These are phyloP conservation scores for Cutaneotrichosporon sp. DNA, from an alignment of 1,284 basidiomycete genomes.

Conservation along the genomic window DNA sequence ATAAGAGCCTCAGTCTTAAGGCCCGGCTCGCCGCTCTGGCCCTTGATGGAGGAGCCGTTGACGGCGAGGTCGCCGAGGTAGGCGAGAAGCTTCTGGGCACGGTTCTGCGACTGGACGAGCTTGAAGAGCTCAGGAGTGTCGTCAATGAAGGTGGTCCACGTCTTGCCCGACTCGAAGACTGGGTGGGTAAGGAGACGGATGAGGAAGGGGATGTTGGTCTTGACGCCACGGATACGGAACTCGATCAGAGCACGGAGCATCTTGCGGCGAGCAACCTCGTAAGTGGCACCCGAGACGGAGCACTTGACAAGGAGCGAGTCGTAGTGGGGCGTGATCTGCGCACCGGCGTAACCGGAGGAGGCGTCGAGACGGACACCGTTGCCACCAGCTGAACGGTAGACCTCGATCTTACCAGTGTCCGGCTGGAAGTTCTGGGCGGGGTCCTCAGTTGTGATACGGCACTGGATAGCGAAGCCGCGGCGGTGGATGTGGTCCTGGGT, in stretches of 20 bases:
- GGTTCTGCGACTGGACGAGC: slow-evolving; percentile 94
- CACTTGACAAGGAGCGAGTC: slow-evolving; percentile 98
- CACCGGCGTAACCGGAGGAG: slow-evolving; percentile 95
- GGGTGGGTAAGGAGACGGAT: slow-evolving; percentile 98
- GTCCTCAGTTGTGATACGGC: slow-evolving; percentile 99
- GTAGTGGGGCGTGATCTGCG: slow-evolving; percentile 99
- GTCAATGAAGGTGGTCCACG: slow-evolving; percentile 99
- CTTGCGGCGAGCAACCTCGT: slow-evolving; percentile 96
- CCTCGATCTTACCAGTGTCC: slow-evolving; percentile 98
- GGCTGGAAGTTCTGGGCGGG: slow-evolving; percentile 88
- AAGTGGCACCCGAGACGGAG: slow-evolving; percentile 92
- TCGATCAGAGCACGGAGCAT: slow-evolving; percentile 98
- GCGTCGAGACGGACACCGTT: slow-evolving; percentile 98
- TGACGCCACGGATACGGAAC: slow-evolving; percentile 98
- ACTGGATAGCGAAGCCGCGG: slow-evolving; percentile 97
- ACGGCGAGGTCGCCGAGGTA: slow-evolving; percentile 97
- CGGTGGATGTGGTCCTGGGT: slow-evolving; percentile 95
- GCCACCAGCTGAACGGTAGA: slow-evolving; percentile 96
- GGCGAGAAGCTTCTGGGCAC: slow-evolving; percentile 93
- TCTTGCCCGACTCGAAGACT: slow-evolving; percentile 90
- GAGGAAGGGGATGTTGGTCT: slow-evolving; percentile 99
- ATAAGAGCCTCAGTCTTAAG: slow-evolving; percentile 84
- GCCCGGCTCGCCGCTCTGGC: slow-evolving; percentile 77
- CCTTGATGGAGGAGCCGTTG: slow-evolving; percentile 91
- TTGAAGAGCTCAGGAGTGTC: slow-evolving; percentile 99